Conservation (phyloP, 2,329 filamentous ascomycete genomes). For the Diaporthe citriasiana region DNA sequence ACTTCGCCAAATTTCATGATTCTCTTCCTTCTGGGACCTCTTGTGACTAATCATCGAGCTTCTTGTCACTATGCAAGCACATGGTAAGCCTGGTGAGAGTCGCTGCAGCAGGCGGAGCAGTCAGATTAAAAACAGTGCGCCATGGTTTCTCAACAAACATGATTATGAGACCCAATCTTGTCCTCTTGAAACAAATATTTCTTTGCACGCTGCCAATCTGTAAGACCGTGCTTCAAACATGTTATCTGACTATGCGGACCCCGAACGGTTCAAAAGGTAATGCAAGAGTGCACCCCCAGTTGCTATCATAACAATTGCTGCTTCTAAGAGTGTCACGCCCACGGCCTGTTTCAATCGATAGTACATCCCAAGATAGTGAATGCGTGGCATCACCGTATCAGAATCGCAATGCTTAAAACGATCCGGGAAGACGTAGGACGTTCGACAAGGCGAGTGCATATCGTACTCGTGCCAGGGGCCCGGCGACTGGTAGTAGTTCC, state of each 20-base stretch:
- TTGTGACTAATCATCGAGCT: background rate
- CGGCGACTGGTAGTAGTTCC: constrained; percentile 16
- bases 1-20: background rate
- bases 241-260: background rate
- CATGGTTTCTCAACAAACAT: background rate
- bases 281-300: background rate
- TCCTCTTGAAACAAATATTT: background rate
- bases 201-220: background rate
- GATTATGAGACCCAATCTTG: background rate
- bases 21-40: background rate
- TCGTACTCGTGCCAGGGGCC: background rate
- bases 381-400: background rate
- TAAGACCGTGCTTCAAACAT: background rate
- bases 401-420: background rate
- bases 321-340: background rate
- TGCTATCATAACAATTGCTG: no score
- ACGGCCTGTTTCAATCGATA: background rate
- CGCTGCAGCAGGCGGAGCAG: background rate
- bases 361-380: background rate
- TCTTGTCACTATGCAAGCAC: background rate
- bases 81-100: background rate
- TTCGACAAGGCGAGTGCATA: background rate
- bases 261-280: no score
- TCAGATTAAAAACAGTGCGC: background rate
- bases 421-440: background rate